A percentile compares a stretch with the other conserved stretches of the same genome.
These are phyloP conservation scores for Pseudocercospora fijiensis DNA, from an alignment of 2,329 filamentous ascomycete genomes.

Conservation along the genomic window DNA sequence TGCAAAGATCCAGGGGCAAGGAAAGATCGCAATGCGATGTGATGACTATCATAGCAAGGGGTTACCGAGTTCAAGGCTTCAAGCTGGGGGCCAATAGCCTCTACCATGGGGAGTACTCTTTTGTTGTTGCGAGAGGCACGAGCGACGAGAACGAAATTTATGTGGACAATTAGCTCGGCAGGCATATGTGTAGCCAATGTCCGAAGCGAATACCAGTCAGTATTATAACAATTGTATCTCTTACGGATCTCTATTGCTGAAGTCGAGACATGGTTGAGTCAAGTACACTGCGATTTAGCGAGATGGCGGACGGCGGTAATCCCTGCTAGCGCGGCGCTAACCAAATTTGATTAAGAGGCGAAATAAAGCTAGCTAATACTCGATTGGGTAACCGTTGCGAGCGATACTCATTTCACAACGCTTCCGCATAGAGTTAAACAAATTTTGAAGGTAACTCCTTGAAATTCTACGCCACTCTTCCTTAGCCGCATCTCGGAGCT, in stretches of 20 bases:
- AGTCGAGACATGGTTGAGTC: background rate
- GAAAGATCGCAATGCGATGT: background rate
- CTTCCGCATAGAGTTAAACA: no score
- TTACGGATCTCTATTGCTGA: background rate
- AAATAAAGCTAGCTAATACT: no score
- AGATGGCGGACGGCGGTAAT: no score
- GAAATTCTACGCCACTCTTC: no score
- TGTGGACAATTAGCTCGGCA: background rate
- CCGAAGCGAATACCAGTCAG: background rate
- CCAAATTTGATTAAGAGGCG: no score
- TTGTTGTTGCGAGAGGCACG: background rate
- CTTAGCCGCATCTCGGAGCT: no score
- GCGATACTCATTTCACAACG: no score
- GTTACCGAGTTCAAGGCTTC: slow-evolving; percentile 1
- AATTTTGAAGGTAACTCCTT: no score
- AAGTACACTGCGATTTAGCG: no score
- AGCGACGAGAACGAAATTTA: background rate
- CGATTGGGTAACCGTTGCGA: no score
- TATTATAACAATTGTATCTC: background rate
- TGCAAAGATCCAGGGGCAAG: background rate
- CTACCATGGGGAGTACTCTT: background rate
- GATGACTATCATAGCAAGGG: background rate
- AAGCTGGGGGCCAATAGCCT: background rate
- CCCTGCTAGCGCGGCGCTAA: no score
- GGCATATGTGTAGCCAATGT: background rate